These are phyloP conservation scores for Colletotrichum sp. DNA, from an alignment of 2,329 filamentous ascomycete genomes.

Conservation along the genomic window DNA sequence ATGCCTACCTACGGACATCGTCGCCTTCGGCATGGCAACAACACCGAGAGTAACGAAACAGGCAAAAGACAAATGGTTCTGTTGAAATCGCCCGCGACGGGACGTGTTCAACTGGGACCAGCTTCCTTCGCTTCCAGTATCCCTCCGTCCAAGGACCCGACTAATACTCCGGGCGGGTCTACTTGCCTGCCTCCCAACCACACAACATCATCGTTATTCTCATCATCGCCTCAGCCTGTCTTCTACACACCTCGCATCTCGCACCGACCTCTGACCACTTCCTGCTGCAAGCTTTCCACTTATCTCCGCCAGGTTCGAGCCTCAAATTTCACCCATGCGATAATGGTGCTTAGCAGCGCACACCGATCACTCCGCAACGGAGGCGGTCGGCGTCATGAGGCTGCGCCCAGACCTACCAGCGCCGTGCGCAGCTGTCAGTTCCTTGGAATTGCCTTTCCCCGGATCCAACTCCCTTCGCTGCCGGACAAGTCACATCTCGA, in stretches of 20 bases:
- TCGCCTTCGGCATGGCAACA: neutral
- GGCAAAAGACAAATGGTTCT: neutral
- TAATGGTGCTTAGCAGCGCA: neutral
- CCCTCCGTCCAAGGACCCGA: neutral
- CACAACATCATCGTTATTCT: neutral
- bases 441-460: constrained; percentile 6
- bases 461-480: constrained; percentile 4
- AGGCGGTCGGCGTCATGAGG: neutral
- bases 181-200: neutral
- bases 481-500: constrained; percentile 9
- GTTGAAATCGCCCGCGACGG: neutral
- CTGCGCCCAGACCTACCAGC: constrained; percentile 4
- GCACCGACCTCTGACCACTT: neutral
- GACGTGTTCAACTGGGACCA: neutral
- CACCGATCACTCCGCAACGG: neutral
- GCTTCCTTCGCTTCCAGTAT: neutral
- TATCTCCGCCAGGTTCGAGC: neutral
- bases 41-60: neutral
- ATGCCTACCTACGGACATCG: neutral
- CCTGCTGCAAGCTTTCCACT: neutral
- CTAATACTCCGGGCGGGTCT: neutral
- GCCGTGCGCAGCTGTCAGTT: neutral
- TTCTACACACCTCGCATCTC: neutral
- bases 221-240: neutral
- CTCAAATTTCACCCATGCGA: neutral